Evolutionary conservation across 1,139 yeast species (phyloP).

Genomic region (Saccharomyces hybrid): DNA sequence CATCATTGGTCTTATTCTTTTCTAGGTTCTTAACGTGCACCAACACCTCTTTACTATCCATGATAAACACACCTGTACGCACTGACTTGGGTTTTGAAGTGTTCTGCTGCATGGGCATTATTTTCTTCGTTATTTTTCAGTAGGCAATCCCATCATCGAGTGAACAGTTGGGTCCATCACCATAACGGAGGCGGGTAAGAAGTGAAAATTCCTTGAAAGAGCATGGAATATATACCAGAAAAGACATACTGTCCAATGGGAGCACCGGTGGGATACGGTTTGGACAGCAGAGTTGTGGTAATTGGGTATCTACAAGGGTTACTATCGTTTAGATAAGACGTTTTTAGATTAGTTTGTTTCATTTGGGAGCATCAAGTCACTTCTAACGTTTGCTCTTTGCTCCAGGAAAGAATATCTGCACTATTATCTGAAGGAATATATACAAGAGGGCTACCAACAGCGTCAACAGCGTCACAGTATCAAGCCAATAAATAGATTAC

Average conservation of each 20-base stretch:
- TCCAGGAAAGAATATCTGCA: neutral
- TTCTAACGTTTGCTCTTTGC: neutral
- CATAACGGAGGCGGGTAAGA: neutral
- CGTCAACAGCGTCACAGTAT: neutral
- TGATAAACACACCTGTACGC: constrained; percentile 20
- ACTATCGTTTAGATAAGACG: neutral
- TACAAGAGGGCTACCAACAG: neutral
- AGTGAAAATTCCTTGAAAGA: neutral
- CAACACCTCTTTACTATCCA: constrained; percentile 72
- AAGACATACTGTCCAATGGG: neutral
- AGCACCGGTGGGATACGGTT: neutral
- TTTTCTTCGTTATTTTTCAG: neutral
- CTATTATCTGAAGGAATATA: neutral
- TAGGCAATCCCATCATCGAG: neutral
- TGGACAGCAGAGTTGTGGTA: neutral
- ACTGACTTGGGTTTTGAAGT: neutral
- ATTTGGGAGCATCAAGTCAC: neutral
- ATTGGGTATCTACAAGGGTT: neutral
- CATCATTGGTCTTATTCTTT: constrained; percentile 55
- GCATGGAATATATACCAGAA: neutral
- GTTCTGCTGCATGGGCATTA: neutral
- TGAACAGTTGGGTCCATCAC: neutral
- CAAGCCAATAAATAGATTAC: neutral
- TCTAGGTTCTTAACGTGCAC: constrained; percentile 66
- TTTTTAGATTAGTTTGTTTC: neutral